A percentile compares a stretch with the other conserved stretches of the same genome.
phyloP scores from a whole-genome alignment of 495 filamentous ascomycete species.

The Apodospora peruviana region DNA sequence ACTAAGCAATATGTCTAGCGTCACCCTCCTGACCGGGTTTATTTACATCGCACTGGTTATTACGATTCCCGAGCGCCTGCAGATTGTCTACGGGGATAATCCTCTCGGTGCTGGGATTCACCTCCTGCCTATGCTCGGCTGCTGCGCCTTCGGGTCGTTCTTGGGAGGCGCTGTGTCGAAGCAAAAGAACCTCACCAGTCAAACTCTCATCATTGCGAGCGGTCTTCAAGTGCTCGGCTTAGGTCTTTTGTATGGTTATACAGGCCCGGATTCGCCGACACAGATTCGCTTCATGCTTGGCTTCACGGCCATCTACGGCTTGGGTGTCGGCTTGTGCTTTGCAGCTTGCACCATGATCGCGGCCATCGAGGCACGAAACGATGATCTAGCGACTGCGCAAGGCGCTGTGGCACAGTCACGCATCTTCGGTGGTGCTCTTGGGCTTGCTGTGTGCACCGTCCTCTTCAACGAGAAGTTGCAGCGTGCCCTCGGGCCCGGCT shows the following conservation, averaged over 20 bases:
- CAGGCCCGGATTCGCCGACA: conserved; percentile 25
- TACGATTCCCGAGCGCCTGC: conserved; percentile 55
- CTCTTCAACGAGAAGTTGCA: conserved; percentile 30
- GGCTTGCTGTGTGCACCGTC: conserved; percentile 42
- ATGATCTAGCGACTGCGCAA: conserved; percentile 49
- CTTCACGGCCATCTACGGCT: conserved; percentile 49
- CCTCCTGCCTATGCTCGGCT: conserved; percentile 51
- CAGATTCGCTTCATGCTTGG: conserved; percentile 37
- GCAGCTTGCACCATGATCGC: conserved; percentile 47
- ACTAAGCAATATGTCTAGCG: conserved; percentile 19
- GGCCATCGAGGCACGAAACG: conserved; percentile 38
- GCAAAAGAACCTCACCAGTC: conserved; percentile 42
- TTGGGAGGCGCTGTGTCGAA: conserved; percentile 40
- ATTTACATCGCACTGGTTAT: conserved; percentile 52
- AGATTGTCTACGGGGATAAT: conserved; percentile 47
- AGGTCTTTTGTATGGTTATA: conserved; percentile 36
- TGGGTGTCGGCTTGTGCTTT: conserved; percentile 48
- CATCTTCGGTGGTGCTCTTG: conserved; percentile 53
- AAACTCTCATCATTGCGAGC: conserved; percentile 45
- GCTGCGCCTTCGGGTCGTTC: conserved; percentile 47
- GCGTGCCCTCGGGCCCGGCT: conserved; percentile 4
- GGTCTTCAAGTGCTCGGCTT: conserved; percentile 47
- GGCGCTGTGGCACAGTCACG: conserved; percentile 51
- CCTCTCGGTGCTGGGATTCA: conserved; percentile 50
- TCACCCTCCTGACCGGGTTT: conserved; percentile 50